Conservation (phyloP, 257 asterid species). For the Linaria vulgaris region DNA sequence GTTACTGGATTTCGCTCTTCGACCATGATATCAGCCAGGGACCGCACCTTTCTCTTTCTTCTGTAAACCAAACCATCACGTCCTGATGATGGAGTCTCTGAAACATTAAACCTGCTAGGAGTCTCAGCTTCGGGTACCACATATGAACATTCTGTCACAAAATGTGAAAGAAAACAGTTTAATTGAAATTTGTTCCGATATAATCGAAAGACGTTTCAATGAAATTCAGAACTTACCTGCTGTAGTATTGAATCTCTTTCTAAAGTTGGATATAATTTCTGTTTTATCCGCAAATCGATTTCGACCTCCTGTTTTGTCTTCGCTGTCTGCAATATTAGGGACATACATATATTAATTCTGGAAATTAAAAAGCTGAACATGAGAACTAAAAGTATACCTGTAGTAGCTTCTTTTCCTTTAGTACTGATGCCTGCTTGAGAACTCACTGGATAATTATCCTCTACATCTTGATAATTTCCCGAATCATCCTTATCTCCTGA, state of each 20-base stretch:
- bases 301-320: constrained; percentile 16
- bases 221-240: constrained; percentile 30
- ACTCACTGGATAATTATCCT: constrained; percentile 22
- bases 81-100: constrained; percentile 41
- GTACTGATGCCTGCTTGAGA: neutral
- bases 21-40: constrained; percentile 66
- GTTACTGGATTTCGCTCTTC: constrained; percentile 33
- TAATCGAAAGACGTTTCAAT: neutral
- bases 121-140: constrained; percentile 17
- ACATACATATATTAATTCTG: neutral
- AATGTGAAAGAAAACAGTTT: constrained; percentile 3
- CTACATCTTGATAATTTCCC: constrained; percentile 17
- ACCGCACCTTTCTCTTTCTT: constrained; percentile 64
- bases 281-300: constrained; percentile 8
- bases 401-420: constrained; percentile 20
- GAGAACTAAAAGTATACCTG: constrained; percentile 25
- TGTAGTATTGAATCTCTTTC: constrained; percentile 14
- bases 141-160: constrained; percentile 29
- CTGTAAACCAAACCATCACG: constrained; percentile 41
- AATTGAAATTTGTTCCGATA: constrained; percentile 12
- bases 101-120: constrained; percentile 34
- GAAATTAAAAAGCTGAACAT: constrained; percentile 18
- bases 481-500: constrained; percentile 27
- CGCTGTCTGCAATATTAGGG: constrained; percentile 26
- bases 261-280: constrained; percentile 24